These are phyloP conservation scores for Vitis cinerea DNA, from an alignment of 164 flowering plant genomes.

Conservation along the genomic window DNA sequence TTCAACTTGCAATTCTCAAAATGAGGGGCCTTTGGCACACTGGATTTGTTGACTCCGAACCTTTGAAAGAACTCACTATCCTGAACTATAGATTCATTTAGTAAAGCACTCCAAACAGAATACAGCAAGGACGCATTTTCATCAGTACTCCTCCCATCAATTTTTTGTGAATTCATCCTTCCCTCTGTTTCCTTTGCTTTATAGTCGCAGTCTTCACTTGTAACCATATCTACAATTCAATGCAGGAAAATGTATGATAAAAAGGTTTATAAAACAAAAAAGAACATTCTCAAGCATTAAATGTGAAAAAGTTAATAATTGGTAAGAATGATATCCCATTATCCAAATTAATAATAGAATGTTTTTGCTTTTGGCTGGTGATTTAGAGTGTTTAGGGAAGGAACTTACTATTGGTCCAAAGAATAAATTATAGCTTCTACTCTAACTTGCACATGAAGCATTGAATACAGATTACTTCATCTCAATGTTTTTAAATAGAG, in stretches of 20 bases:
- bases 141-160: constrained; percentile 22
- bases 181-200: constrained; percentile 20
- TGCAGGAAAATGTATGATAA: background rate
- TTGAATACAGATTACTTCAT: too few relatives aligned
- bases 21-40: constrained; percentile 78
- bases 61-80: constrained; percentile 20
- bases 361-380: too few relatives aligned
- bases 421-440: too few relatives aligned
- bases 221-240: constrained; percentile 31
- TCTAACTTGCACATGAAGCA: too few relatives aligned
- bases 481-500: background rate
- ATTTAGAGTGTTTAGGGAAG: too few relatives aligned
- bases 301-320: background rate
- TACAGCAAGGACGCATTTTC: constrained; percentile 45
- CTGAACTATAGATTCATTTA: constrained; percentile 30
- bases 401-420: too few relatives aligned
- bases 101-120: constrained; percentile 62
- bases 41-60: constrained; percentile 24
- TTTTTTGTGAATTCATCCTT: constrained; percentile 13
- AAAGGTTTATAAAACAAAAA: background rate
- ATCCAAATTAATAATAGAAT: too few relatives aligned
- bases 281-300: background rate
- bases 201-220: constrained; percentile 19
- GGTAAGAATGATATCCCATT: too few relatives aligned
- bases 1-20: constrained; percentile 72